A percentile compares a stretch with the other conserved stretches of the same genome.
Evolutionary conservation across 192 early-diverging fungal species (phyloP).

Genomic region (Coemansia nantahalensis): DNA sequence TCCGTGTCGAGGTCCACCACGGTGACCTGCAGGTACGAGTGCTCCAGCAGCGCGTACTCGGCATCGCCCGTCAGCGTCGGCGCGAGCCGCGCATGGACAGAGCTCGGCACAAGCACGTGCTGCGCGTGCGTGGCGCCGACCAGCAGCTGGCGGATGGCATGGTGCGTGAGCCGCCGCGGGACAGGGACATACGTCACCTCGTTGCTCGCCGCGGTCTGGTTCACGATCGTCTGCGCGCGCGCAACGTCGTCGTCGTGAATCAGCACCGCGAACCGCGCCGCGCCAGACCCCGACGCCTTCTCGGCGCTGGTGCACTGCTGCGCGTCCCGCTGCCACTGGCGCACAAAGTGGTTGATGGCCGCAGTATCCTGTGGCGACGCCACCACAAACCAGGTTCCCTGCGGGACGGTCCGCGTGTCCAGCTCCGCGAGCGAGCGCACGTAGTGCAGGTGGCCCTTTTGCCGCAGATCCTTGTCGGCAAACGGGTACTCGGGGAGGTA

Average conservation of each 20-base stretch:
- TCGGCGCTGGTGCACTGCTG: slow-evolving; percentile 34
- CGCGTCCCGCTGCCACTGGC: slow-evolving; percentile 43
- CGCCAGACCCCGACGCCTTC: slow-evolving; percentile 31
- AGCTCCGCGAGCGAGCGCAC: slow-evolving; percentile 34
- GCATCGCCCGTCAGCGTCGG: slow-evolving; percentile 6
- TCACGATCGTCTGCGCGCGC: slow-evolving; percentile 35
- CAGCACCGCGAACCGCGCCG: slow-evolving; percentile 32
- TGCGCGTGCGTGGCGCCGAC: slow-evolving; percentile 26
- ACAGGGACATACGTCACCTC: slow-evolving; percentile 42
- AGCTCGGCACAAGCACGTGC: slow-evolving; percentile 47
- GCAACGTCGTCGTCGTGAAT: slow-evolving; percentile 45
- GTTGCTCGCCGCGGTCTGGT: slow-evolving; percentile 16
- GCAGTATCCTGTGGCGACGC: slow-evolving; percentile 33
- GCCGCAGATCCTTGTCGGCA: slow-evolving; percentile 49
- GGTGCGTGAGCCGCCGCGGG: slow-evolving; percentile 28
- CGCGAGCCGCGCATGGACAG: slow-evolving; percentile 29
- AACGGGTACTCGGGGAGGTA: slow-evolving; percentile 63
- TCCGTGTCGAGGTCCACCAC: too few relatives aligned
- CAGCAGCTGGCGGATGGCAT: slow-evolving; percentile 36
- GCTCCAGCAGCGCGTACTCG: slow-evolving; percentile 39
- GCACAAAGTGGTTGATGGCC: slow-evolving; percentile 36
- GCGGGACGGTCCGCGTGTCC: slow-evolving; percentile 25
- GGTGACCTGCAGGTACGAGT: slow-evolving; percentile 17
- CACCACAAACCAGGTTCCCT: slow-evolving; percentile 49
- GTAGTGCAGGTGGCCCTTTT: slow-evolving; percentile 50